A percentile compares a stretch with the other conserved stretches of the same genome.
Evolutionary conservation across 192 early-diverging fungal species (phyloP).

Genomic region (Pecoramyces ruminantium): DNA sequence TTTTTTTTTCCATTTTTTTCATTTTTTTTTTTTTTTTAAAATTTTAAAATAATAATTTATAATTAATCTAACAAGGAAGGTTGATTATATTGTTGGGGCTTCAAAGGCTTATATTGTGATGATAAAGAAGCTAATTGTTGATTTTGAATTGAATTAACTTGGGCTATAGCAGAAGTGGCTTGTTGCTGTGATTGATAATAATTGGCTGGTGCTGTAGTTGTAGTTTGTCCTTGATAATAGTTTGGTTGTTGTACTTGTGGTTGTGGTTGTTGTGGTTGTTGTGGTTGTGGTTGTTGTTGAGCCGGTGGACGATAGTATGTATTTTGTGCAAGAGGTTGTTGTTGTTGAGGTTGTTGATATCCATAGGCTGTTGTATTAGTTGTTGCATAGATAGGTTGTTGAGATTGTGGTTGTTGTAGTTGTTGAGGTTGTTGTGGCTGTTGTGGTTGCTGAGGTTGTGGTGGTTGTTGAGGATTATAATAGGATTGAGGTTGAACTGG

Average conservation of each 20-base stretch:
- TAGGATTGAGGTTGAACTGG: too few species aligned
- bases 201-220: not conserved
- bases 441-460: constrained; percentile 4
- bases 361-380: too few species aligned
- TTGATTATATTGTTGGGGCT: not conserved
- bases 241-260: too few species aligned
- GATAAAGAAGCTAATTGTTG: not conserved
- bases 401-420: constrained; percentile 4
- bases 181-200: too few species aligned
- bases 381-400: not conserved
- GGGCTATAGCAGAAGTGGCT: not conserved
- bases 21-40: too few species aligned
- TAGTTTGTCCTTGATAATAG: too few species aligned
- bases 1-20: too few species aligned
- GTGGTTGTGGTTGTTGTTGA: too few species aligned
- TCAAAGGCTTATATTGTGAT: not conserved
- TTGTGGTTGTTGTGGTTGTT: too few species aligned
- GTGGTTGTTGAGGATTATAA: constrained; percentile 8
- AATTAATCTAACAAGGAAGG: not conserved
- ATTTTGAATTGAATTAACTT: not conserved
- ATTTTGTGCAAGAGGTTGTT: too few species aligned
- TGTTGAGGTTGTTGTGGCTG: constrained; percentile 9
- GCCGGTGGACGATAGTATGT: too few species aligned
- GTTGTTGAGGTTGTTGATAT: too few species aligned
- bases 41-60: not conserved